These are phyloP conservation scores for Lactuca sativa DNA, from an alignment of 129 eudicot genomes.

Conservation along the genomic window DNA sequence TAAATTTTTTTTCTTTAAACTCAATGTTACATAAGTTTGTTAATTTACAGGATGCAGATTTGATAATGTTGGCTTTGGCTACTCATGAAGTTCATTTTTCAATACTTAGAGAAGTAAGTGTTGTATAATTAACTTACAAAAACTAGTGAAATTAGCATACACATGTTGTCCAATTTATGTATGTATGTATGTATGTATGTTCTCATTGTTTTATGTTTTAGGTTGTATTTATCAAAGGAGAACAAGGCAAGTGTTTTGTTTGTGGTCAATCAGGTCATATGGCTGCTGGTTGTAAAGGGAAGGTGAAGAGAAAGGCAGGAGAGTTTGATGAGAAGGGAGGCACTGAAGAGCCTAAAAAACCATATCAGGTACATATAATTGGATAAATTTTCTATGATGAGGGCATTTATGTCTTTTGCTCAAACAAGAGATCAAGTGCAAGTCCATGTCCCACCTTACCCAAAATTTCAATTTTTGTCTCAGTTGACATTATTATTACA, in stretches of 20 bases:
- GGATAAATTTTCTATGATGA: not conserved
- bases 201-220: conserved; percentile 23
- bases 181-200: not conserved
- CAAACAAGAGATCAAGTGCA: too few species aligned
- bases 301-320: conserved; percentile 86
- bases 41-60: conserved; percentile 74
- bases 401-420: not conserved
- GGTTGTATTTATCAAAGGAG: conserved; percentile 83
- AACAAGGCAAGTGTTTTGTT: conserved; percentile 71
- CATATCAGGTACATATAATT: conserved; percentile 66
- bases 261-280: conserved; percentile 95
- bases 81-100: conserved; percentile 92
- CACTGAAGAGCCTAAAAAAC: conserved; percentile 66
- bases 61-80: conserved; percentile 87
- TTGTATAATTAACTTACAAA: not conserved
- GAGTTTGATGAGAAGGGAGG: conserved; percentile 90
- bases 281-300: conserved; percentile 82
- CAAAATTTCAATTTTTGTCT: too few species aligned
- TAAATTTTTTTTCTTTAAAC: not conserved
- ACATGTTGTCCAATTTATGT: not conserved
- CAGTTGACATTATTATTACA: too few species aligned
- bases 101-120: conserved; percentile 81
- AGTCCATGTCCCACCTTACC: too few species aligned
- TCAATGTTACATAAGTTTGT: conserved; percentile 18
- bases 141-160: conserved; percentile 1